phyloP scores from a whole-genome alignment of 768 basidiomycete species.

The Basidioascus undulatus region DNA sequence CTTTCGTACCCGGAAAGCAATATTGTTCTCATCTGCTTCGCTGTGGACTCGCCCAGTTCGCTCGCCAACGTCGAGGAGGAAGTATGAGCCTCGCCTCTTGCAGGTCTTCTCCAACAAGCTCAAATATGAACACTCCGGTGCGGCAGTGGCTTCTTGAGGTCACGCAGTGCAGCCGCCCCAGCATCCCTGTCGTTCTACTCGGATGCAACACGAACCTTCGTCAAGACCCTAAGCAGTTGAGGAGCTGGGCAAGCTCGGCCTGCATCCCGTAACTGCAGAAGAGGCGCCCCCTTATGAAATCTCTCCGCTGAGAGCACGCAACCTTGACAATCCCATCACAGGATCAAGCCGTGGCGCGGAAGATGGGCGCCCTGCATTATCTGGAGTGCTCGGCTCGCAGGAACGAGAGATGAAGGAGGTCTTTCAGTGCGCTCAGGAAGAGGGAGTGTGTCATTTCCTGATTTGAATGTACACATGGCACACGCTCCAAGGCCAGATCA shows the following conservation, averaged over 20 bases:
- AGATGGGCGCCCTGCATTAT: slow-evolving; percentile 91
- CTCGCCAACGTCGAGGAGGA: slow-evolving; percentile 99
- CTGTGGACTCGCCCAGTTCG: slow-evolving; percentile 91
- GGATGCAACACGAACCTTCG: slow-evolving; percentile 98
- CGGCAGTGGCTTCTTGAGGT: slow-evolving; percentile 98
- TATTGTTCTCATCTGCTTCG: slow-evolving; percentile 97
- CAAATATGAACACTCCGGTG: slow-evolving; percentile 1
- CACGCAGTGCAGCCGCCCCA: slow-evolving; percentile 83
- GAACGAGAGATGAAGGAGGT: slow-evolving; percentile 90
- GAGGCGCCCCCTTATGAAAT: slow-evolving; percentile 29
- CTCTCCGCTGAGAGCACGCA: too few species aligned
- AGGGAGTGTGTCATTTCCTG: slow-evolving; percentile 12
- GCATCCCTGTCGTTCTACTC: slow-evolving; percentile 85
- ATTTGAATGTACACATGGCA: too few species aligned
- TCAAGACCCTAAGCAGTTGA: slow-evolving; percentile 75
- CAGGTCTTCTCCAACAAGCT: neutral
- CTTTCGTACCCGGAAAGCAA: slow-evolving; percentile 98
- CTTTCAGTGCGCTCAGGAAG: slow-evolving; percentile 58
- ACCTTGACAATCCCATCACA: slow-evolving; percentile 16
- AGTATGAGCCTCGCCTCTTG: slow-evolving; percentile 28
- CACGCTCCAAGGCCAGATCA: too few species aligned
- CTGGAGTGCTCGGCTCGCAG: slow-evolving; percentile 93
- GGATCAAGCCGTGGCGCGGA: slow-evolving; percentile 84
- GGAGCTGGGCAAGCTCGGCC: slow-evolving; percentile 77
- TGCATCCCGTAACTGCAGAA: slow-evolving; percentile 79